Conservation (phyloP, 257 asterid species). For the Ocimum tenuiflorum region DNA sequence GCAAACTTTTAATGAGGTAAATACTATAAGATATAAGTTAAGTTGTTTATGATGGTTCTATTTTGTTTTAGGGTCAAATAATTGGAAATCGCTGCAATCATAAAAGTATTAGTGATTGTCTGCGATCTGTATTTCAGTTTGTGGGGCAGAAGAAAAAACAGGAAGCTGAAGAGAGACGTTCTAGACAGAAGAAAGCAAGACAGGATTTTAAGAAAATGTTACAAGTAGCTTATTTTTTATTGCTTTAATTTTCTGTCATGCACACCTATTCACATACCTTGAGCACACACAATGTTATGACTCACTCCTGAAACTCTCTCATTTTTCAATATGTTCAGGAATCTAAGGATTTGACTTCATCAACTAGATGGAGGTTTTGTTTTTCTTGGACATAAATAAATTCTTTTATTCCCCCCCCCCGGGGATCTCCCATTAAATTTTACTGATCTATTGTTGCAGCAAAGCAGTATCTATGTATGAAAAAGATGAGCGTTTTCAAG, state of each 20-base stretch:
- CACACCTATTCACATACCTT: background rate
- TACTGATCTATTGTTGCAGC: constrained; percentile 44
- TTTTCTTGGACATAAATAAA: background rate
- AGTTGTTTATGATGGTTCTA: constrained; percentile 15
- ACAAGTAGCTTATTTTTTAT: constrained; percentile 45
- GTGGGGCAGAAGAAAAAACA: constrained; percentile 68
- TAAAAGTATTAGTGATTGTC: constrained; percentile 5
- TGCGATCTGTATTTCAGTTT: constrained; percentile 45
- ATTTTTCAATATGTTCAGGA: constrained; percentile 45
- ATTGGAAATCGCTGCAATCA: constrained; percentile 3
- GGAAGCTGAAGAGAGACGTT: constrained; percentile 87
- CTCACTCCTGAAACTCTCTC: background rate
- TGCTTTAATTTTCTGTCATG: background rate
- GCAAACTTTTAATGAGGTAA: constrained; percentile 87
- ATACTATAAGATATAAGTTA: constrained; percentile 18
- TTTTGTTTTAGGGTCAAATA: constrained; percentile 3
- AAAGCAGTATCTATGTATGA: constrained; percentile 62
- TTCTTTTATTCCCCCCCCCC: background rate
- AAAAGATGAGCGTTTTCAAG: constrained; percentile 77
- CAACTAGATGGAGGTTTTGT: constrained; percentile 75
- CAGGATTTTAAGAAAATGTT: constrained; percentile 83
- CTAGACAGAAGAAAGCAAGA: constrained; percentile 65
- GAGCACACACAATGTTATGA: background rate
- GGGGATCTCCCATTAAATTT: constrained; percentile 9
- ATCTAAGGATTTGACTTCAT: constrained; percentile 60